Conservation (phyloP, 2,329 filamentous ascomycete genomes). For the Colletotrichum camelliae region DNA sequence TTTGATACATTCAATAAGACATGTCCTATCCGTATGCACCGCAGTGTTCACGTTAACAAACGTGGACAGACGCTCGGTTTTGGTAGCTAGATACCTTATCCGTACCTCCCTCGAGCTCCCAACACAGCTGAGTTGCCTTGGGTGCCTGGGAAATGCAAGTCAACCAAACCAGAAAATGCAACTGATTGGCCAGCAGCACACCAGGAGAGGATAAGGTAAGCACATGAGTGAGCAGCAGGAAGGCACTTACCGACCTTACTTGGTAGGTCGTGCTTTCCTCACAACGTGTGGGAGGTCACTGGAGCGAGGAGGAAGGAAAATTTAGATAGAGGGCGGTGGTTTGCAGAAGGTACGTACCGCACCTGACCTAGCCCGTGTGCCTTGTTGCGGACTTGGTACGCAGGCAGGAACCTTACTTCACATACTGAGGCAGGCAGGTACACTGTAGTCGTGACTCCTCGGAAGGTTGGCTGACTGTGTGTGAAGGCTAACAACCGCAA, state of each 20-base stretch:
- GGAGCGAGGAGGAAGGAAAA: not conserved
- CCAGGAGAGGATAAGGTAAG: not conserved
- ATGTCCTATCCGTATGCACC: not conserved
- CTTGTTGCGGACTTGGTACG: not conserved
- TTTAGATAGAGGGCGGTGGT: not conserved
- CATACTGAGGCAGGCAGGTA: not conserved
- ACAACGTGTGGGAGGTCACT: not conserved
- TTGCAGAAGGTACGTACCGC: not conserved
- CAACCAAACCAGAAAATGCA: not conserved
- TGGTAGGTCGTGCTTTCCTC: not conserved
- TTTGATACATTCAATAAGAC: not conserved
- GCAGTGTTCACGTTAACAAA: not conserved
- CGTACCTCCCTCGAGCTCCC: no score
- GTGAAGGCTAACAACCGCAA: not conserved
- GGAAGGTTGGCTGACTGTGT: not conserved
- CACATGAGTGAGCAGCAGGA: not conserved
- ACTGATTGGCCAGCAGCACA: not conserved
- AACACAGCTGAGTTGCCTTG: not conserved
- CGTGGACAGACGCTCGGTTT: not conserved
- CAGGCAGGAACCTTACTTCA: not conserved
- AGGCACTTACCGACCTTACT: no score
- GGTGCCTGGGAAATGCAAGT: not conserved
- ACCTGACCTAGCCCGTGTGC: not conserved
- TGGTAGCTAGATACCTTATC: no score
- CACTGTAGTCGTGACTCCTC: not conserved